Evolutionary conservation across 192 early-diverging fungal species (phyloP), one percentile per base, ranked within the genome.

Genomic region (Oehlia diaphana): DNA sequence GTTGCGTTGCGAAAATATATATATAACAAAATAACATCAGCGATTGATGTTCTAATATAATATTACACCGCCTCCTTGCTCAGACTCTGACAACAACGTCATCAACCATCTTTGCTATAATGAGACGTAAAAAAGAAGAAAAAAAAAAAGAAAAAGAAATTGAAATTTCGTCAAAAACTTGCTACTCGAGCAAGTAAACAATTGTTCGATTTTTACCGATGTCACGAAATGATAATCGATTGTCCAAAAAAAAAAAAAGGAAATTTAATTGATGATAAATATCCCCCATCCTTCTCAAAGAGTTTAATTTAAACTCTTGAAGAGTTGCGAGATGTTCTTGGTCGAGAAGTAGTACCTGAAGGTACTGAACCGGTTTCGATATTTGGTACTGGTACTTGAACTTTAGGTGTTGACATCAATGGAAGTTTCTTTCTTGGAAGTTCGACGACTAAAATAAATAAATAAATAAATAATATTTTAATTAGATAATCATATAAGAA

Each of bases 401-500:
- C 80, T 76, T 87, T 89, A 26, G 90, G 90, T 0, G 89, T 86
- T 49, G 86, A 90, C 90, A 91, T 91, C 16, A 91, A 82, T 16
- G 90, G 90, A 2, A 91, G 81, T 58, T 86, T 86, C 66, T 91
- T 91, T 67, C 89, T 85, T 49, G 90, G 87, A 58, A 91, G 76
- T 79, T 91, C 90, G 12, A 91, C 90, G 19, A 82, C 81, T 72
- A 81, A 63, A 42, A 64, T 12, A 63, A 37, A 63, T 13, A 76
- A n/a, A n/a, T n/a, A n/a, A n/a, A n/a, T n/a, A n/a, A n/a, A n/a
- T n/a, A n/a, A n/a, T 13, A 1, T 47, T 31, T 31, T 75, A 19
- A 26, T 39, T 63, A 37, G 23, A 86, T 12, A 21, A 72, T 26
- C 42, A 35, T 31, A 31, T 31, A 31, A n/a, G n/a, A n/a, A n/a